phyloP scores from a whole-genome alignment of 2,329 filamentous ascomycete genomes.

The Aspergillus sp. region DNA sequence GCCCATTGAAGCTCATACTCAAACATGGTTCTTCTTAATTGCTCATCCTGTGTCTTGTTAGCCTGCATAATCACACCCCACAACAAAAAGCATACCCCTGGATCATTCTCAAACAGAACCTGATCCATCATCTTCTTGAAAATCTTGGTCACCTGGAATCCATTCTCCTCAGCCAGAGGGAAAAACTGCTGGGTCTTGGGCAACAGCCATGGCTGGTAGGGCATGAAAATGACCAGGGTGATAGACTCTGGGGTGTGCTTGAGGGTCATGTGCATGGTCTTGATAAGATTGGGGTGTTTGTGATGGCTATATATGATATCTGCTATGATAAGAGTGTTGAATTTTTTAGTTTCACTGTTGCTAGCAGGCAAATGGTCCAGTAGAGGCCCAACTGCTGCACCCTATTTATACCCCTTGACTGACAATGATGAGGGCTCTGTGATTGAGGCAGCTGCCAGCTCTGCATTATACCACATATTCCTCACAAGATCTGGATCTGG shows the following conservation, averaged over 20 bases:
- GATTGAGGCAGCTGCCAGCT: too few relatives aligned
- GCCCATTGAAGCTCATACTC: conserved; percentile 66
- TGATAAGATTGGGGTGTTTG: conserved; percentile 70
- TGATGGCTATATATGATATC: conserved; percentile 88
- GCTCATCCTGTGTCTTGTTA: too few relatives aligned
- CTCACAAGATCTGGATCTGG: conserved; percentile 74
- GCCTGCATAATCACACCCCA: too few relatives aligned
- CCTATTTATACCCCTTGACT: conserved; percentile 77
- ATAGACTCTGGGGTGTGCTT: conserved; percentile 47
- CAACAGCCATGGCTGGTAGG: conserved; percentile 83
- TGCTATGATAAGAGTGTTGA: conserved; percentile 77
- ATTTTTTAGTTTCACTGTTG: conserved; percentile 41
- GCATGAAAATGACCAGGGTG: conserved; percentile 87
- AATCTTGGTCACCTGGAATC: conserved; percentile 70
- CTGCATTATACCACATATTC: conserved; percentile 70
- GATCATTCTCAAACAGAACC: conserved; percentile 83
- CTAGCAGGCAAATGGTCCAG: conserved; percentile 47
- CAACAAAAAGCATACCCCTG: too few relatives aligned
- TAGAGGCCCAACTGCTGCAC: conserved; percentile 53
- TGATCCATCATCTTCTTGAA: conserved; percentile 74
- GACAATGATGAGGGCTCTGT: conserved; percentile 41
- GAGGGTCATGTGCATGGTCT: conserved; percentile 62
- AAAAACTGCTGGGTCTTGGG: conserved; percentile 84
- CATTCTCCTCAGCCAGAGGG: conserved; percentile 60
- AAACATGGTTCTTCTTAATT: conserved; percentile 71